Conservation (phyloP, 805 yeast genomes). For the Candida methanosorbosa region DNA sequence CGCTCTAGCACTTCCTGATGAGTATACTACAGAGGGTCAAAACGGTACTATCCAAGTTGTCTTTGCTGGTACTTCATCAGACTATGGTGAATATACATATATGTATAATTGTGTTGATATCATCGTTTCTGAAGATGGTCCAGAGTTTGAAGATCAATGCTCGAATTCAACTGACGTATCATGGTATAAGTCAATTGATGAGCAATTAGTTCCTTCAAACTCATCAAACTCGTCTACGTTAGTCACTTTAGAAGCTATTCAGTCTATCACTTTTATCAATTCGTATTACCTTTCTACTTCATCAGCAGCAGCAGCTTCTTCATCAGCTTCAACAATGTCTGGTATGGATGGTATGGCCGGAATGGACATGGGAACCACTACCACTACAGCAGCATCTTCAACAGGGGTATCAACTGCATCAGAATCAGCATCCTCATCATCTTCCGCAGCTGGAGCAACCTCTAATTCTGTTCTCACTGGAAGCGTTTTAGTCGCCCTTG, state of each 20-base stretch:
- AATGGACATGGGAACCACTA: slow-evolving; percentile 15
- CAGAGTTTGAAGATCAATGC: slow-evolving; percentile 19
- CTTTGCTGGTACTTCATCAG: slow-evolving; percentile 11
- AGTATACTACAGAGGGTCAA: slow-evolving; percentile 11
- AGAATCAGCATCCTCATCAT: too few species aligned
- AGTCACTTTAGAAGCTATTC: slow-evolving; percentile 2
- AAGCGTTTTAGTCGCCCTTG: too few species aligned
- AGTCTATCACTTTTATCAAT: slow-evolving; percentile 3
- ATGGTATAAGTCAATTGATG: too few species aligned
- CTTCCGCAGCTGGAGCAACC: slow-evolving; percentile 1
- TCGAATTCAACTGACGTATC: slow-evolving; percentile 12
- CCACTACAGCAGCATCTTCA: neutral
- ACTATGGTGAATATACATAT: slow-evolving; percentile 10
- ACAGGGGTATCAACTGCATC: neutral
- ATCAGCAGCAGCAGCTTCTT: slow-evolving; percentile 1
- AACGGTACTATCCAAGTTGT: slow-evolving; percentile 22
- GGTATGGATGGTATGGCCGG: slow-evolving; percentile 7
- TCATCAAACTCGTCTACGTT: too few species aligned
- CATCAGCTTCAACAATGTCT: neutral
- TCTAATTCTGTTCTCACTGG: neutral
- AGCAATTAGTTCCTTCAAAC: too few species aligned
- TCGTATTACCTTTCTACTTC: slow-evolving; percentile 3
- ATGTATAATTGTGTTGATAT: slow-evolving; percentile 24
- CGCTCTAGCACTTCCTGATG: slow-evolving; percentile 15
- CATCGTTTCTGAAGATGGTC: slow-evolving; percentile 16